A percentile compares a stretch with the other conserved stretches of the same genome.
Evolutionary conservation across 768 basidiomycete genomes (phyloP).

Genomic region (Trametes cinnabarina): DNA sequence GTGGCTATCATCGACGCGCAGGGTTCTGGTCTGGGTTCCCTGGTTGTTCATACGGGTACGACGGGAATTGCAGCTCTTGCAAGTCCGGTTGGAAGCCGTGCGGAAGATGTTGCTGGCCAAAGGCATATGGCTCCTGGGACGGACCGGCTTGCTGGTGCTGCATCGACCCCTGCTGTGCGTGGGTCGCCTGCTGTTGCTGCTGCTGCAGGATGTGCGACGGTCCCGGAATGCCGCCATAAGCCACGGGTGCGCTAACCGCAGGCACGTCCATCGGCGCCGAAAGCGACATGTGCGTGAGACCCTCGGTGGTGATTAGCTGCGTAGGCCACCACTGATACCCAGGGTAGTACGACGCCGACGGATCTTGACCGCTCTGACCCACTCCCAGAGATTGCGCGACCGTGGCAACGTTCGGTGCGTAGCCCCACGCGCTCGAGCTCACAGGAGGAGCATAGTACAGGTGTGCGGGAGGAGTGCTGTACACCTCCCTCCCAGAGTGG

Average conservation of each 20-base stretch:
- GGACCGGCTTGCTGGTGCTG: background rate
- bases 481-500: conserved; percentile 7
- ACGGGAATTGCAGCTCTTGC: conserved; percentile 16
- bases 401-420: conserved; percentile 1
- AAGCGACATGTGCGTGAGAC: conserved; percentile 9
- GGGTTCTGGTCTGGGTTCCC: conserved; percentile 1
- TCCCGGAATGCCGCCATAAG: background rate
- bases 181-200: conserved; percentile 9
- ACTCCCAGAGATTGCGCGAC: conserved; percentile 15
- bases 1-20: background rate
- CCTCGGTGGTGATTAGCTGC: conserved; percentile 14
- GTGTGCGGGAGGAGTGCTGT: conserved; percentile 1
- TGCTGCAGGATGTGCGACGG: conserved; percentile 18
- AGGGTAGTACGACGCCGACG: conserved; percentile 19
- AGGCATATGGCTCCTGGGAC: conserved; percentile 23
- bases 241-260: conserved; percentile 6
- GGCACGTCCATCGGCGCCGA: conserved; percentile 17
- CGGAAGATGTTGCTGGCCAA: conserved; percentile 20
- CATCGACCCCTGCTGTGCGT: background rate
- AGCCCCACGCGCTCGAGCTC: conserved; percentile 1
- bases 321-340: conserved; percentile 30
- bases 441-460: background rate
- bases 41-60: conserved; percentile 9
- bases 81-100: conserved; percentile 13
- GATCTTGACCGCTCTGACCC: background rate